Conservation (phyloP, 352 stramenopile genomes). For the Pythium sukuiense region DNA sequence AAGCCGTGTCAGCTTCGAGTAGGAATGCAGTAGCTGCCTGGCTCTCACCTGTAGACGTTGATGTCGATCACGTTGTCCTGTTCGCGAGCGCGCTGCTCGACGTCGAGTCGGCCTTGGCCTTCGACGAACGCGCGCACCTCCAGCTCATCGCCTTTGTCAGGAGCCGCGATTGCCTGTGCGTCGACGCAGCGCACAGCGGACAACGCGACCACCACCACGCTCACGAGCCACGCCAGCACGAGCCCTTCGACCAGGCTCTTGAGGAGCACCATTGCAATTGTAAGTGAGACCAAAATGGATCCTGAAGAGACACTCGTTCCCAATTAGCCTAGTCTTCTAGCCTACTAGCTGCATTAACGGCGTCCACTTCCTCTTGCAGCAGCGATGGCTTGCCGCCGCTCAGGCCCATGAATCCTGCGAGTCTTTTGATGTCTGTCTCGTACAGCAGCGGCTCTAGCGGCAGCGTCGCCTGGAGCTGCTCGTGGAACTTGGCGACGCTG, state of each 20-base stretch:
- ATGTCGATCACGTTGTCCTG: conserved; percentile 52
- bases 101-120: conserved; percentile 41
- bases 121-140: conserved; percentile 52
- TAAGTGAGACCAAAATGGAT: background rate
- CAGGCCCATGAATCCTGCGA: conserved; percentile 10
- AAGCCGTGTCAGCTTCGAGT: too few relatives aligned
- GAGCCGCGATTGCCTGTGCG: conserved; percentile 60
- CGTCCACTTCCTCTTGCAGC: conserved; percentile 4
- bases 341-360: background rate
- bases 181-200: conserved; percentile 1
- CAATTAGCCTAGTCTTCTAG: background rate
- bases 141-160: conserved; percentile 69
- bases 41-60: conserved; percentile 53
- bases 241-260: background rate
- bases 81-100: conserved; percentile 42
- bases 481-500: conserved; percentile 43
- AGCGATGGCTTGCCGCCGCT: conserved; percentile 3
- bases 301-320: background rate
- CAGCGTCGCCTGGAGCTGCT: conserved; percentile 40
- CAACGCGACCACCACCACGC: background rate
- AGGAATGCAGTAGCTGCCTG: background rate
- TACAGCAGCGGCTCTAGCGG: conserved; percentile 57
- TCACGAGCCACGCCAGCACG: background rate
- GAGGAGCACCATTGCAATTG: background rate
- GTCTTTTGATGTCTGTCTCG: conserved; percentile 39